Conservation (phyloP, 805 yeast genomes). For the Yamadazyma ubonensis region DNA sequence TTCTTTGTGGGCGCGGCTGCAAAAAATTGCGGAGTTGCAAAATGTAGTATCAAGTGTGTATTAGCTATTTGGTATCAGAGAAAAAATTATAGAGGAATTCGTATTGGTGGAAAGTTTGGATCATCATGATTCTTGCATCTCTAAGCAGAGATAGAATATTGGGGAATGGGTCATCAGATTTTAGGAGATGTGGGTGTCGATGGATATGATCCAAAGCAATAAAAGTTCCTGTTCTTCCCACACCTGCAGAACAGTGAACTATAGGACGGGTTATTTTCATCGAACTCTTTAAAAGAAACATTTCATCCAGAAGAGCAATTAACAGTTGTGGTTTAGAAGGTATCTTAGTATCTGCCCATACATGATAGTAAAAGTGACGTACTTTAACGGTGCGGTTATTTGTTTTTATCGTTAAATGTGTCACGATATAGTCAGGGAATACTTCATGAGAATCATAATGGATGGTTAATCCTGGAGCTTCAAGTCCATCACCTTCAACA, state of each 20-base stretch:
- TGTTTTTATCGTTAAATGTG: conserved; percentile 25
- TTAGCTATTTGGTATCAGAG: too few species aligned
- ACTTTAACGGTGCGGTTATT: conserved; percentile 24
- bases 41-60: too few species aligned
- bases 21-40: conserved; percentile 1
- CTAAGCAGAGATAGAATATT: conserved; percentile 19
- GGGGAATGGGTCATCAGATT: background rate
- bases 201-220: conserved; percentile 37
- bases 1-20: conserved; percentile 2
- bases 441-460: conserved; percentile 19
- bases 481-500: conserved; percentile 22
- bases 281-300: conserved; percentile 13
- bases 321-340: conserved; percentile 37
- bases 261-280: conserved; percentile 20
- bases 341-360: conserved; percentile 46
- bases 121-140: conserved; percentile 42
- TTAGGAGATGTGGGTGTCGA: conserved; percentile 11
- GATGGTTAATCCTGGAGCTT: conserved; percentile 16
- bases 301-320: conserved; percentile 21
- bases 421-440: conserved; percentile 24
- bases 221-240: conserved; percentile 45
- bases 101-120: conserved; percentile 41
- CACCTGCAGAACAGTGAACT: conserved; percentile 50
- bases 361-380: conserved; percentile 39
- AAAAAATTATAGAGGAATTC: conserved; percentile 33